phyloP scores from a whole-genome alignment of 768 basidiomycete genomes.

The Psilocybe cyanescens region DNA sequence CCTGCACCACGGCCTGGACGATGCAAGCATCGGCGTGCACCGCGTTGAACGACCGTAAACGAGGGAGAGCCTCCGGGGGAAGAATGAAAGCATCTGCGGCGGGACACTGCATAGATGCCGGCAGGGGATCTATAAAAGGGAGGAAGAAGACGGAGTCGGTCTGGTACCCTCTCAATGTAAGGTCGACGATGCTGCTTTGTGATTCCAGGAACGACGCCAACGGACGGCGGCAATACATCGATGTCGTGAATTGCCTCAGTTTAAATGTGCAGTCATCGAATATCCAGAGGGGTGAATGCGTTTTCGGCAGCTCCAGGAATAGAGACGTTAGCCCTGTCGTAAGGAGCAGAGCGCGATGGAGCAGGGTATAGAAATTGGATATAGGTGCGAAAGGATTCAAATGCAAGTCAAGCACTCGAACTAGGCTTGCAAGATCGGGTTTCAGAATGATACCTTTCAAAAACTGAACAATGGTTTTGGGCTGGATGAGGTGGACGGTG shows the following conservation, averaged over 20 bases:
- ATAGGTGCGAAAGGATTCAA: constrained; percentile 41
- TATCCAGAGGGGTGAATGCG: constrained; percentile 49
- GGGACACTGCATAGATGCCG: constrained; percentile 8
- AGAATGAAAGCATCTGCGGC: constrained; percentile 36
- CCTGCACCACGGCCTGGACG: constrained; percentile 48
- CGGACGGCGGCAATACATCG: constrained; percentile 52
- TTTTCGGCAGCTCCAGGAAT: constrained; percentile 51
- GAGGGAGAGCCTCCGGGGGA: constrained; percentile 45
- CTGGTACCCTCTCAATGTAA: constrained; percentile 59
- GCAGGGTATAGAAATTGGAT: constrained; percentile 50
- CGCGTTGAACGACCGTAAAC: constrained; percentile 52
- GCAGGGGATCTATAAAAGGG: constrained; percentile 21
- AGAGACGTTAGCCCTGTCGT: constrained; percentile 45
- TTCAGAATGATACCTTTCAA: constrained; percentile 43
- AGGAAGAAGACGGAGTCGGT: constrained; percentile 27
- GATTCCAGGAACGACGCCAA: constrained; percentile 56
- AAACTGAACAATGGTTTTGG: constrained; percentile 36
- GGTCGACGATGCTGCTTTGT: constrained; percentile 51
- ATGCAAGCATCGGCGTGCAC: constrained; percentile 53
- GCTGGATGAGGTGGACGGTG: constrained; percentile 35
- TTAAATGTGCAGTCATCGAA: constrained; percentile 46
- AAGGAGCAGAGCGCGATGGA: constrained; percentile 45
- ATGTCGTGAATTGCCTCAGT: constrained; percentile 54
- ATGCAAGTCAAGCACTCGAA: constrained; percentile 52
- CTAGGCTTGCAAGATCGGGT: constrained; percentile 38